Evolutionary conservation across 805 yeast genomes (phyloP), one percentile per base, ranked within the genome.

Genomic region (Metschnikowia lochheadii): DNA sequence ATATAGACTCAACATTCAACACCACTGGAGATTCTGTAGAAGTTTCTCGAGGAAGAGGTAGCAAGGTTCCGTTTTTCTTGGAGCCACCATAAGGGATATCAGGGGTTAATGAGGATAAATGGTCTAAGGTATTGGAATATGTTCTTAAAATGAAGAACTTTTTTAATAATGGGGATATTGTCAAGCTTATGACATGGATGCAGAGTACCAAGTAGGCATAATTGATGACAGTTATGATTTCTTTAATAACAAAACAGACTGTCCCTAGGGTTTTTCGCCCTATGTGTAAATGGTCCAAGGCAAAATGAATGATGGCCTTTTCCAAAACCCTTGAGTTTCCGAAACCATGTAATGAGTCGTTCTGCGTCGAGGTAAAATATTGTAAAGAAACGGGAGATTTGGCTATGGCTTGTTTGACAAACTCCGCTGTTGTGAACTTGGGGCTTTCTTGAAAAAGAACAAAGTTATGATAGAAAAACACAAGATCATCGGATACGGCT

Each of bases 161-260:
- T 17, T 50, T 46, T 26, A 61, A 44, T 13, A 56, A 49, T 2
- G 65, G 63, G 1, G 60, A 53, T 5, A 59, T 50, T 31, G 60
- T 57, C 46, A 61, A 50, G 33, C 57, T 55, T 15, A 65, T 60
- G 40, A 65, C 66, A 46, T 65, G 67, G 29, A 65, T 59, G 50
- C 68, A 63, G 39, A 64, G 56, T 1, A 60, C 60, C 54, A 60
- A 50, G 39, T 61, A 60, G 3, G 62, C 56, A 45, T 55, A 58
- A 40, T 58, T 55, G 15, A 60, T 34, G 13, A 57, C 52, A 14
- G 52, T 48, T 4, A 49, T 47, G 20, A 43, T 15, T 31, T 53
- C 56, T 29, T 50, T 49, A 42, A 60, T 42, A 39, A 57, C 45
- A 26, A 53, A 21, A 40, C 55, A 37, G 15, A 56, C 32, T 5